These are phyloP conservation scores for Tricholomella constricta DNA, from an alignment of 768 basidiomycete species.

Conservation along the genomic window DNA sequence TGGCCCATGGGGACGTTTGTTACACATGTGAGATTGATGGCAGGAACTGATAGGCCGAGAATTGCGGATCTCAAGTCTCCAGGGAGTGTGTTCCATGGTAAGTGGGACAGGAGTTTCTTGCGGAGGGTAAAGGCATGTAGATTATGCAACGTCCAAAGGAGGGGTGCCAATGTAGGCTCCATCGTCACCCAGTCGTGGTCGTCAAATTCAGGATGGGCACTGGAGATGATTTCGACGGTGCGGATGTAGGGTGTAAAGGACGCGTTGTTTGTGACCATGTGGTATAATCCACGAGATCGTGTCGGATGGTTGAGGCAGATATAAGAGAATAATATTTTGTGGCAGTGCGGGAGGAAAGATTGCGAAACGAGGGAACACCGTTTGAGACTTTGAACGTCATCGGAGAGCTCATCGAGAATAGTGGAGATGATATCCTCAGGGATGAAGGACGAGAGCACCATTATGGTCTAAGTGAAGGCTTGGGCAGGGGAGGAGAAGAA, in stretches of 20 bases:
- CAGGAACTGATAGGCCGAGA: too few relatives aligned
- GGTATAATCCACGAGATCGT: slow-evolving; percentile 1
- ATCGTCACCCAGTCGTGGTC: slow-evolving; percentile 15
- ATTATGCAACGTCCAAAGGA: slow-evolving; percentile 12
- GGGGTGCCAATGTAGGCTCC: slow-evolving; percentile 16
- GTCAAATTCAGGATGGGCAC: not conserved
- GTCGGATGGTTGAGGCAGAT: slow-evolving; percentile 6
- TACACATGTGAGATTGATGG: slow-evolving; percentile 3
- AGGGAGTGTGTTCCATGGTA: not conserved
- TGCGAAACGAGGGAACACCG: slow-evolving; percentile 5
- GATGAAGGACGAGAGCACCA: not conserved
- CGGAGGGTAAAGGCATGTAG: slow-evolving; percentile 10
- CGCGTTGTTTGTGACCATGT: not conserved
- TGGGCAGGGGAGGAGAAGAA: too few relatives aligned
- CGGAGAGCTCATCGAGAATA: not conserved
- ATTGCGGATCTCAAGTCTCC: too few relatives aligned
- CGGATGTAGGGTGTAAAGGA: slow-evolving; percentile 5
- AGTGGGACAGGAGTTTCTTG: not conserved
- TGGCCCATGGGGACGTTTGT: not conserved
- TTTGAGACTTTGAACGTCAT: not conserved
- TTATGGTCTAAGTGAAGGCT: too few relatives aligned
- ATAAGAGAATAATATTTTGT: slow-evolving; percentile 1
- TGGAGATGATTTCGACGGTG: slow-evolving; percentile 1
- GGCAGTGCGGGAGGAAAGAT: not conserved
- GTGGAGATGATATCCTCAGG: slow-evolving; percentile 4